phyloP scores from a whole-genome alignment of 2,329 filamentous ascomycete species.

The Orbilia ellipsospora region DNA sequence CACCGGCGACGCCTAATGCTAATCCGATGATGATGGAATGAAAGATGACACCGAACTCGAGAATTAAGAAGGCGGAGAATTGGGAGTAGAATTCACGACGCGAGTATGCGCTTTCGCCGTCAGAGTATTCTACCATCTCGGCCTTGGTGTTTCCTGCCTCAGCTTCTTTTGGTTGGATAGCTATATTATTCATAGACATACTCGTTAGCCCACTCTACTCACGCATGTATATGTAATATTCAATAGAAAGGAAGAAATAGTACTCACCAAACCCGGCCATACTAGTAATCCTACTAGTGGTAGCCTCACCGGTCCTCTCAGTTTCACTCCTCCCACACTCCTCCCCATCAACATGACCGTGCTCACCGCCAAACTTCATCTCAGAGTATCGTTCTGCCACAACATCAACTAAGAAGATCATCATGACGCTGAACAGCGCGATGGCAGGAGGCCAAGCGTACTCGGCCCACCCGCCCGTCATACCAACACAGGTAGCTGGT shows the following conservation, averaged over 20 bases:
- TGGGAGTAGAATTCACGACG: slow-evolving; percentile 44
- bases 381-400: slow-evolving; percentile 67
- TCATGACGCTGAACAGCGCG: slow-evolving; percentile 65
- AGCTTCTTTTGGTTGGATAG: slow-evolving; percentile 25
- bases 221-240: background rate
- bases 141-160: background rate
- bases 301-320: slow-evolving; percentile 35
- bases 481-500: slow-evolving; percentile 62
- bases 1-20: slow-evolving; percentile 47
- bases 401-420: slow-evolving; percentile 68
- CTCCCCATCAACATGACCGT: slow-evolving; percentile 55
- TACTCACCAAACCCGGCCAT: slow-evolving; percentile 51
- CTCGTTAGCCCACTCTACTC: background rate
- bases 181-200: slow-evolving; percentile 12
- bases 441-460: slow-evolving; percentile 69
- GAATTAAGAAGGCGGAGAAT: slow-evolving; percentile 67
- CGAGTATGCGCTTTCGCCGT: slow-evolving; percentile 24
- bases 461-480: slow-evolving; percentile 67
- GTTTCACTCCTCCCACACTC: slow-evolving; percentile 28
- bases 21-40: slow-evolving; percentile 69
- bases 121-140: slow-evolving; percentile 14
- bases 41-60: slow-evolving; percentile 80
- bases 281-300: slow-evolving; percentile 40
- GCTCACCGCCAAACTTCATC: slow-evolving; percentile 64
- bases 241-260: background rate